These are phyloP conservation scores for Pyrenula massariospora DNA, from an alignment of 495 filamentous ascomycete species.

Conservation along the genomic window DNA sequence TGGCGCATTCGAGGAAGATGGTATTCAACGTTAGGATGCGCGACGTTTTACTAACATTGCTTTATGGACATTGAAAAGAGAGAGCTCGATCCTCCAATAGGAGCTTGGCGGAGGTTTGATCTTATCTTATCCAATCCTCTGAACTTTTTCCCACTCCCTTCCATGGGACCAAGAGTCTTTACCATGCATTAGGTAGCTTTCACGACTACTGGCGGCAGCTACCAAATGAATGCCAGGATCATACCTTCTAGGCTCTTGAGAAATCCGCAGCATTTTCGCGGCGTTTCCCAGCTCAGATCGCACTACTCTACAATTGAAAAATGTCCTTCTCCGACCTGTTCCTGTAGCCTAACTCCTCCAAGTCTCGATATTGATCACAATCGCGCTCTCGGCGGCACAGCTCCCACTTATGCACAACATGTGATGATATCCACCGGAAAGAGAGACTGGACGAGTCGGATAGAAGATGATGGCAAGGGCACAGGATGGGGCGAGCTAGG, in stretches of 20 bases:
- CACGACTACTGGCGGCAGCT: no score
- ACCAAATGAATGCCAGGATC: no score
- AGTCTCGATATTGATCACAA: constrained; percentile 49
- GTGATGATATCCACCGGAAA: constrained; percentile 72
- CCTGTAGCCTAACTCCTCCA: neutral
- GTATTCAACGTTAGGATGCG: neutral
- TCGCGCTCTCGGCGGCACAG: constrained; percentile 57
- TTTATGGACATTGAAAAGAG: no score
- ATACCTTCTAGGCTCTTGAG: no score
- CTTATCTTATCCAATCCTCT: neutral
- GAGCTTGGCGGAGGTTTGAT: neutral
- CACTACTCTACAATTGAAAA: neutral
- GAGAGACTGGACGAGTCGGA: constrained; percentile 62
- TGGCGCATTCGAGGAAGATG: neutral
- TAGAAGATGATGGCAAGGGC: constrained; percentile 48
- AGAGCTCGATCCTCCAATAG: no score
- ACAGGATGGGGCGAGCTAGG: constrained; percentile 46
- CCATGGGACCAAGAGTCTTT: no score
- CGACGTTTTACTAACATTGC: neutral
- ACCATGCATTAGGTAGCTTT: no score
- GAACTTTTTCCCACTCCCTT: no score
- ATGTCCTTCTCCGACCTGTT: neutral
- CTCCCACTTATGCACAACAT: constrained; percentile 71
- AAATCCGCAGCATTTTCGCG: no score
- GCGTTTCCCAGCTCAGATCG: no score